phyloP scores from a whole-genome alignment of 176 grass and related monocot species.

The Zoysia japonica region DNA sequence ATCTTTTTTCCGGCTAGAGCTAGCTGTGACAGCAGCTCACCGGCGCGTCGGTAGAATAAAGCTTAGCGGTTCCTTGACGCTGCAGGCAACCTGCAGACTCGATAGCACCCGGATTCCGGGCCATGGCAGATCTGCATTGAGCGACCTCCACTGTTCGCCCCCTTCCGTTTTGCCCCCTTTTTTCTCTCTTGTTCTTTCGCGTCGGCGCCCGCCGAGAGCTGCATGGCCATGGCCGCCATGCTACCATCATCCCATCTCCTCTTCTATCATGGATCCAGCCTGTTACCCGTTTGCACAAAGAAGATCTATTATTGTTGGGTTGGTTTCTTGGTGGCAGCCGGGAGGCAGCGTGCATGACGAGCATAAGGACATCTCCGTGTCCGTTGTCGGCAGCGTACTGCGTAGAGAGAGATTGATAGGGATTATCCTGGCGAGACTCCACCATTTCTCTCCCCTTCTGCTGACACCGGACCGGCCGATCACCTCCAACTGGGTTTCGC shows the following conservation, averaged over 20 bases:
- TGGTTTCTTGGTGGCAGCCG: constrained; percentile 25
- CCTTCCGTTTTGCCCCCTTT: neutral
- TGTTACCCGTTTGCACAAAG: constrained; percentile 12
- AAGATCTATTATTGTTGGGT: constrained; percentile 22
- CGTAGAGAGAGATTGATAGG: neutral
- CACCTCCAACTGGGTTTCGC: constrained; percentile 20
- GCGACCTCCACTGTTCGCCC: neutral
- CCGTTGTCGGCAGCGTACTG: neutral
- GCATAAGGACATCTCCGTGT: neutral
- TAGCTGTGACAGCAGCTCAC: neutral
- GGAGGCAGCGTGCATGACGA: constrained; percentile 8
- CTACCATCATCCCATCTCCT: neutral
- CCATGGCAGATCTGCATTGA: constrained; percentile 44
- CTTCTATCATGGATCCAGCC: constrained; percentile 37
- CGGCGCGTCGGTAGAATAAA: too few relatives aligned
- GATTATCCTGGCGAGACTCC: constrained; percentile 5
- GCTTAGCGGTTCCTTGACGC: constrained; percentile 5
- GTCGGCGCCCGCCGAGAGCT: neutral
- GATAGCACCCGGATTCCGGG: neutral
- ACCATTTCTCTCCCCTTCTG: constrained; percentile 19
- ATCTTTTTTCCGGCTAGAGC: neutral
- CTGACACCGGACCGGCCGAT: constrained; percentile 3
- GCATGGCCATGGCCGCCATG: constrained; percentile 5
- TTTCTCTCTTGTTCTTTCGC: neutral
- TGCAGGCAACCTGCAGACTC: neutral